Conservation (phyloP, 148 eudicot genomes). For the Persicaria maculosa region DNA sequence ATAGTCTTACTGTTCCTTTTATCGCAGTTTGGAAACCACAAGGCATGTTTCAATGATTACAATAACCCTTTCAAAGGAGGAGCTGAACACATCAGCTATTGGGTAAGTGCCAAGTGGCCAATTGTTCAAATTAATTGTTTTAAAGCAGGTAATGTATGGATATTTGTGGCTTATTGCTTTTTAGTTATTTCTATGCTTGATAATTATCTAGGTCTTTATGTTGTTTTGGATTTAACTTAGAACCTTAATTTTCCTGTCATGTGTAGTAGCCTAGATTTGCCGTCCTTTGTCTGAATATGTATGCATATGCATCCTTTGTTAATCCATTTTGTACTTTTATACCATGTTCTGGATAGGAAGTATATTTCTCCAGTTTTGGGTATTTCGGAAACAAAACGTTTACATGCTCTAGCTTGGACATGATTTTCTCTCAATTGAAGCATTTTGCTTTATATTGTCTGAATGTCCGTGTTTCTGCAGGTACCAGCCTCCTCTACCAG, state of each 20-base stretch:
- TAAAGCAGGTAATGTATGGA: not conserved
- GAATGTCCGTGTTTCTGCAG: conserved; percentile 28
- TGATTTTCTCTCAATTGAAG: not conserved
- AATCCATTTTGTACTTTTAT: not conserved
- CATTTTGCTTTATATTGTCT: not conserved
- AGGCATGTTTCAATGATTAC: conserved; percentile 97
- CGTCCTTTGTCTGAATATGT: too few species aligned
- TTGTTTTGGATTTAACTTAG: not conserved
- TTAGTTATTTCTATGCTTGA: not conserved
- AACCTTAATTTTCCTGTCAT: too few species aligned
- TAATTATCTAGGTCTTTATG: not conserved
- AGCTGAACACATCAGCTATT: conserved; percentile 50
- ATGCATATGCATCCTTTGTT: too few species aligned
- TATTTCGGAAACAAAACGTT: not conserved
- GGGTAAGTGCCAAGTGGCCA: conserved; percentile 64
- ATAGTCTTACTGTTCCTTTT: not conserved
- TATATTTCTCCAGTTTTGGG: not conserved
- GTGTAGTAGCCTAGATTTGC: too few species aligned
- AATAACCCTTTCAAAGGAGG: conserved; percentile 67
- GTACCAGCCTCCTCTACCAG: conserved; percentile 92
- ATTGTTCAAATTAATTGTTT: not conserved
- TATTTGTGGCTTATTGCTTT: not conserved
- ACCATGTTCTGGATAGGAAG: not conserved
- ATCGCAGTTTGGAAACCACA: conserved; percentile 74
- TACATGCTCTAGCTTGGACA: not conserved